phyloP scores from a whole-genome alignment of 768 basidiomycete genomes.

The Boletus rubescentipes region DNA sequence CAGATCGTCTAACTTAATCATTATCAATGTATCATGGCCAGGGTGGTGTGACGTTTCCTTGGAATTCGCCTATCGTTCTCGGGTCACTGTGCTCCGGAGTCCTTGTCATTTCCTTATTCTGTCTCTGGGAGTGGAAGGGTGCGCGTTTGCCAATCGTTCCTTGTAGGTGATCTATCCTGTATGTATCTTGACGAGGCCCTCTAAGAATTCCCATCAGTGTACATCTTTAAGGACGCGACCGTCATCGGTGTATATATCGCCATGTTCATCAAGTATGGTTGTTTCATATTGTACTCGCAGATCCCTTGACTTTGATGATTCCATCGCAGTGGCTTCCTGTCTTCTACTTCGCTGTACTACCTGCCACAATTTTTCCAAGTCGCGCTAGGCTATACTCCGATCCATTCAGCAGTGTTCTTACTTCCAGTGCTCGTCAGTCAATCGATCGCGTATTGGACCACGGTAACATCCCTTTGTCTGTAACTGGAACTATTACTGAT shows the following conservation, averaged over 20 bases:
- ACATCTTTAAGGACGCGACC: constrained; percentile 67
- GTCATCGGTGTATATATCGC: constrained; percentile 67
- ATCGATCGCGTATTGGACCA: constrained; percentile 53
- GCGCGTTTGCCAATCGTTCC: constrained; percentile 72
- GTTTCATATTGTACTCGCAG: neutral
- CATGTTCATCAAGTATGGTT: constrained; percentile 63
- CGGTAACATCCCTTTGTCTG: constrained; percentile 37
- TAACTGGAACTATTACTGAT: neutral
- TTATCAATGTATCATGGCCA: constrained; percentile 22
- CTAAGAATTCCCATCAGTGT: constrained; percentile 44
- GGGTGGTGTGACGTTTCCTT: constrained; percentile 74
- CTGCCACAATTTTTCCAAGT: constrained; percentile 78
- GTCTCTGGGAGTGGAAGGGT: constrained; percentile 71
- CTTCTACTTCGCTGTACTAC: constrained; percentile 66
- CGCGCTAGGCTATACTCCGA: constrained; percentile 60
- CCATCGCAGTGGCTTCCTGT: constrained; percentile 50
- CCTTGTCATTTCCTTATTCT: constrained; percentile 54
- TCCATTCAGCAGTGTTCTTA: constrained; percentile 62
- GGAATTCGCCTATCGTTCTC: constrained; percentile 66
- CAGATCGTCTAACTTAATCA: neutral
- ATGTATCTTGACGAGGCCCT: neutral
- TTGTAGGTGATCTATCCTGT: constrained; percentile 41
- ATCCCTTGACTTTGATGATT: neutral
- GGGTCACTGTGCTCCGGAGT: constrained; percentile 57
- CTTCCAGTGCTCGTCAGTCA: constrained; percentile 69